phyloP scores from a whole-genome alignment of 108 stramenopile genomes.

The Skeletonema menzelii region DNA sequence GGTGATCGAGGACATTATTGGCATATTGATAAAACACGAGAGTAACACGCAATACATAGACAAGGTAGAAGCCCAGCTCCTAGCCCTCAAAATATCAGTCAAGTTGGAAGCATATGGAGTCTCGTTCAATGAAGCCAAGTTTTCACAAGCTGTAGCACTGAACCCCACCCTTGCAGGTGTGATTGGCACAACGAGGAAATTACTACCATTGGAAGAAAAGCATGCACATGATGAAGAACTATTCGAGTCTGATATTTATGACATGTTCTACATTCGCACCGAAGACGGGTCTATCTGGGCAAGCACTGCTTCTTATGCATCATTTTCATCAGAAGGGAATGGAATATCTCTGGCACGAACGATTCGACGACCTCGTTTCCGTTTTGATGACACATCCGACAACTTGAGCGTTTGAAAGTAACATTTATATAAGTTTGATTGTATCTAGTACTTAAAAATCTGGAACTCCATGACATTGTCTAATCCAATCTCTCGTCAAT shows the following conservation, averaged over 20 bases:
- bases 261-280: conserved; percentile 42
- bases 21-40: conserved; percentile 5
- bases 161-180: conserved; percentile 31
- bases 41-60: conserved; percentile 7
- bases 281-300: conserved; percentile 9
- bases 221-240: conserved; percentile 6
- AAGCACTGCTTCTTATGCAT: not conserved
- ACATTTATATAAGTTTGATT: not conserved
- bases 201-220: conserved; percentile 17
- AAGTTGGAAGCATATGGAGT: conserved; percentile 48
- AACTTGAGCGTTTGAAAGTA: conserved; percentile 2
- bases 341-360: not conserved
- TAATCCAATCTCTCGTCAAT: conserved; percentile 79
- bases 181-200: conserved; percentile 16
- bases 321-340: conserved; percentile 1
- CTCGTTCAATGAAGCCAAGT: conserved; percentile 37
- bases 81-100: conserved; percentile 43
- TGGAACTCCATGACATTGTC: conserved; percentile 80
- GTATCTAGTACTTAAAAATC: conserved; percentile 47
- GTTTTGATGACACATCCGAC: not conserved
- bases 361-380: not conserved
- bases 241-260: conserved; percentile 31
- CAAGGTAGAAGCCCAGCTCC: conserved; percentile 34
- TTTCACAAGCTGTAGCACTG: conserved; percentile 31
- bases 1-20: conserved; percentile 34